These are phyloP conservation scores for Catharanthus roseus DNA, from an alignment of 257 asterid species.

Conservation along the genomic window DNA sequence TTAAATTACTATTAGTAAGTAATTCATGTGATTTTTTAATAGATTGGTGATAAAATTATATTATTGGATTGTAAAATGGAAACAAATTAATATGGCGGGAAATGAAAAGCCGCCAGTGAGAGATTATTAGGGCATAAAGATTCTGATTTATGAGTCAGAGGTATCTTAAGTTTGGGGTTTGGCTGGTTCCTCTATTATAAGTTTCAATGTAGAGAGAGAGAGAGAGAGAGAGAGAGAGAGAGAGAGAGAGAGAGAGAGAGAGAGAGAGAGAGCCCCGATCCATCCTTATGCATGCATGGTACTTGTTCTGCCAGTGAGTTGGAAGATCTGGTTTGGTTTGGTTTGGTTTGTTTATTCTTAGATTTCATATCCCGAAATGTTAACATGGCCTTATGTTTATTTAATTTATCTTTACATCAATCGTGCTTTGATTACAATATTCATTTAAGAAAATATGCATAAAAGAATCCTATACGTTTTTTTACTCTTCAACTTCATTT, in stretches of 20 bases:
- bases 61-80: no score
- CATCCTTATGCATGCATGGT: no score
- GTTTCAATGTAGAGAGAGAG: no score
- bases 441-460: no score
- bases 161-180: neutral
- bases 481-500: no score
- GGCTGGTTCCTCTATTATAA: neutral
- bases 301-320: neutral
- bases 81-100: neutral
- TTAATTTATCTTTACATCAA: slow-evolving; percentile 20
- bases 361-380: slow-evolving; percentile 15
- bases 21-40: no score
- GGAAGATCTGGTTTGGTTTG: neutral
- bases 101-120: neutral
- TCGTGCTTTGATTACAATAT: neutral
- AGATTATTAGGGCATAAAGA: neutral
- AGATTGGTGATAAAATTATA: no score
- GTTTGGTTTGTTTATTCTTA: slow-evolving; percentile 7
- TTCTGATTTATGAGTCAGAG: neutral
- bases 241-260: no score
- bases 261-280: no score
- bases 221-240: no score
- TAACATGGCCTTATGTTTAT: slow-evolving; percentile 7
- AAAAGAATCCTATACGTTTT: no score
- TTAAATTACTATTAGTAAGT: no score